A percentile compares a stretch with the other conserved stretches of the same genome.
These are phyloP conservation scores for Fusarium nelsonii DNA, from an alignment of 2,329 filamentous ascomycete genomes.

Conservation along the genomic window DNA sequence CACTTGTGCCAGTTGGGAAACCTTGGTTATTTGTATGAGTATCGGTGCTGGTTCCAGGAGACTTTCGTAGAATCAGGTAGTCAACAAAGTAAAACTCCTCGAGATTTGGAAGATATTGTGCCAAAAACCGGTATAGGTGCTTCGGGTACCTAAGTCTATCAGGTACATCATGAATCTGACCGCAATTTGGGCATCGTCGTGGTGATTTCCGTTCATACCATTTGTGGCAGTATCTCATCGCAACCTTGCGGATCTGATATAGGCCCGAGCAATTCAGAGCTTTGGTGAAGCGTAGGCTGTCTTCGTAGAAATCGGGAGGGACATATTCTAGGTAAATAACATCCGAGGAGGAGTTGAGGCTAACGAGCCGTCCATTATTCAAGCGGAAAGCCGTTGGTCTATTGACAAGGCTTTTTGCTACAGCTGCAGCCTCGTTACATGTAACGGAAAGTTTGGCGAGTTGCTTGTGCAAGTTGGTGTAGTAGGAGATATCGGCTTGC, in stretches of 20 bases:
- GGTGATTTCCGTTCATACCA: slow-evolving; percentile 53
- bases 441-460: slow-evolving; percentile 46
- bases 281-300: slow-evolving; percentile 46
- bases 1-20: neutral
- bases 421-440: slow-evolving; percentile 46
- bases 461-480: slow-evolving; percentile 48
- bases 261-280: slow-evolving; percentile 48
- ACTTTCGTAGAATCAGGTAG: slow-evolving; percentile 55
- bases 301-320: slow-evolving; percentile 47
- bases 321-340: slow-evolving; percentile 55
- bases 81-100: slow-evolving; percentile 61
- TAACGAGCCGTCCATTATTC: slow-evolving; percentile 47
- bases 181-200: slow-evolving; percentile 52
- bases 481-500: slow-evolving; percentile 52
- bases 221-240: slow-evolving; percentile 57
- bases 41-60: neutral
- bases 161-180: slow-evolving; percentile 47
- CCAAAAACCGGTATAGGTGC: slow-evolving; percentile 60
- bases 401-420: slow-evolving; percentile 40
- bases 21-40: neutral
- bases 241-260: slow-evolving; percentile 54
- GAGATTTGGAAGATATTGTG: slow-evolving; percentile 57
- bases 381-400: slow-evolving; percentile 46
- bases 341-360: slow-evolving; percentile 49
- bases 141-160: slow-evolving; percentile 51